A percentile compares a stretch with the other conserved stretches of the same genome.
phyloP scores from a whole-genome alignment of 345 rosid genomes.

The Turnera subulata region DNA sequence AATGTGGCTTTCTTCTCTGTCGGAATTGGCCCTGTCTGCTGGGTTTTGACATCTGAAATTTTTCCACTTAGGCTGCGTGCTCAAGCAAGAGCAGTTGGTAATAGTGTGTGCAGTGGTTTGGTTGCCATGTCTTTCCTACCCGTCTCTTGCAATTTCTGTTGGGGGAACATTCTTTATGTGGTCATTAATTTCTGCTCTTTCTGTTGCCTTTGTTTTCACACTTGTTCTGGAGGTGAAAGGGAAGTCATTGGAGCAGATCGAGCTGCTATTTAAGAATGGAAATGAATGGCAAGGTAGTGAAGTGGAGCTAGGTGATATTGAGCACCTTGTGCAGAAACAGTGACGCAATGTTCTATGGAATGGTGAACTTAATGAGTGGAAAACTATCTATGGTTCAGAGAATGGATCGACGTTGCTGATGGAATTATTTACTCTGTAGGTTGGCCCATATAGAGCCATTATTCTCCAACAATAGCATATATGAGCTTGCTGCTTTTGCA shows the following conservation, averaged over 20 bases:
- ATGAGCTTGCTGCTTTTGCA: no score
- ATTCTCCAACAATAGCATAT: no score
- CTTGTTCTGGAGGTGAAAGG: slow-evolving; percentile 76
- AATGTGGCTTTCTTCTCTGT: no score
- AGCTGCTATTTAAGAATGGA: slow-evolving; percentile 46
- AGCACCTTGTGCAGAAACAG: slow-evolving; percentile 60
- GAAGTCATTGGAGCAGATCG: slow-evolving; percentile 75
- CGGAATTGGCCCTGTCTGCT: no score
- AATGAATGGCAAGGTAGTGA: slow-evolving; percentile 35
- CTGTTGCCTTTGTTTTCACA: slow-evolving; percentile 53
- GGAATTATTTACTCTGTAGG: no score
- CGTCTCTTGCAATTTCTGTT: slow-evolving; percentile 44
- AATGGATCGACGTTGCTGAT: no score
- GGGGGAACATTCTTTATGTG: slow-evolving; percentile 66
- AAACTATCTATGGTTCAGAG: no score
- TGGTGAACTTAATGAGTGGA: background rate
- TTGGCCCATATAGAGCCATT: no score
- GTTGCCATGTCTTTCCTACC: slow-evolving; percentile 83
- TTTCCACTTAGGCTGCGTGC: no score
- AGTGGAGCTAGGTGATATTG: slow-evolving; percentile 68
- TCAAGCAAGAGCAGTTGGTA: slow-evolving; percentile 34
- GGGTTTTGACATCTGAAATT: no score
- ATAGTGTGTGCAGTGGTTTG: slow-evolving; percentile 69
- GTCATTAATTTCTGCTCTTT: slow-evolving; percentile 52
- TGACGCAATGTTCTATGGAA: slow-evolving; percentile 3